These are phyloP conservation scores for Luffa aegyptiaca DNA, from an alignment of 306 rosid genomes.

Conservation along the genomic window DNA sequence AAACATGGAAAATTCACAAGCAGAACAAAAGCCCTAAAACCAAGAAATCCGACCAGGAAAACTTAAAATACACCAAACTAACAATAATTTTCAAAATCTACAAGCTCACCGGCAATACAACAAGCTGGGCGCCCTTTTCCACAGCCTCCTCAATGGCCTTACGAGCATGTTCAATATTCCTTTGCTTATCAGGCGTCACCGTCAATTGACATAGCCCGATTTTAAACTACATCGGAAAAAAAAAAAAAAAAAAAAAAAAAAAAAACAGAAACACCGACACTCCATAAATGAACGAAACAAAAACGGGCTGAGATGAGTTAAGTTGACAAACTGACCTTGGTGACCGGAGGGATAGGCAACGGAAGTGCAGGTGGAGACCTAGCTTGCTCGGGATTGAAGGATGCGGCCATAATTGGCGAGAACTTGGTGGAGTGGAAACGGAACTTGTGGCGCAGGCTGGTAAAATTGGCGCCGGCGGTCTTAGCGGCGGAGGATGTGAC, in stretches of 20 bases:
- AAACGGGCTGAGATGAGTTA: not conserved
- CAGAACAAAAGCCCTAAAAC: not conserved
- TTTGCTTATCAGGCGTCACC: constrained; percentile 65
- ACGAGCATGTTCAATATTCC: constrained; percentile 73
- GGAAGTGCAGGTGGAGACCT: constrained; percentile 67
- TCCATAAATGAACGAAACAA: not conserved
- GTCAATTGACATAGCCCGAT: constrained; percentile 80
- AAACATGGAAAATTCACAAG: not conserved
- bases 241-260: constrained; percentile 12
- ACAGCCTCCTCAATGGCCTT: constrained; percentile 78
- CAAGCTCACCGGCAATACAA: constrained; percentile 65
- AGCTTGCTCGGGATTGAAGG: constrained; percentile 50
- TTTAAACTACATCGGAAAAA: constrained; percentile 39
- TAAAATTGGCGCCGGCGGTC: constrained; percentile 1
- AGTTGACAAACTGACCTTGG: constrained; percentile 37
- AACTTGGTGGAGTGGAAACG: constrained; percentile 14
- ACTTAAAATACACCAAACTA: not conserved
- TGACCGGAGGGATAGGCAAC: constrained; percentile 50
- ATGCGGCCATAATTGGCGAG: constrained; percentile 46
- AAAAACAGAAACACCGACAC: constrained; percentile 1
- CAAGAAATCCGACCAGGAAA: not conserved
- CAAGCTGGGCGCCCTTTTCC: constrained; percentile 63
- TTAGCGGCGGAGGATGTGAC: not conserved
- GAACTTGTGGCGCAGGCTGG: constrained; percentile 11
- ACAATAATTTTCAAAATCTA: not conserved